phyloP scores from a whole-genome alignment of 2,329 filamentous ascomycete species.

The Westerdykella ornata region DNA sequence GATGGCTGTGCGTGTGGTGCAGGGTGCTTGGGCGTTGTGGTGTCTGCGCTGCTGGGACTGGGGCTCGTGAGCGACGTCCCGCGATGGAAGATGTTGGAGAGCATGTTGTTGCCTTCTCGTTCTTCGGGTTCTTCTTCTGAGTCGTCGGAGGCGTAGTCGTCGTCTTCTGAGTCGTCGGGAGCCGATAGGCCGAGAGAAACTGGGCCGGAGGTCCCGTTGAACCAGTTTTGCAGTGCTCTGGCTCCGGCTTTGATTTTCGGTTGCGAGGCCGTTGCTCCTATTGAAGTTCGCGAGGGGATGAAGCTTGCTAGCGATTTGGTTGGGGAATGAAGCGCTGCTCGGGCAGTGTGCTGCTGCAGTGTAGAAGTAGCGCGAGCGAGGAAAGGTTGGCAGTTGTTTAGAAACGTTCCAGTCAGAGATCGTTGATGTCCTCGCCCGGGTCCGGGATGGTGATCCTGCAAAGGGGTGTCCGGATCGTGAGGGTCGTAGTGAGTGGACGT shows the following conservation, averaged over 20 bases:
- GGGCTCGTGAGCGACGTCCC: conserved; percentile 19
- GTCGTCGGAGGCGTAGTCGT: conserved; percentile 16
- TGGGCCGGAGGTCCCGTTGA: conserved; percentile 48
- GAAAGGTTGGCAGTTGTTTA: conserved; percentile 34
- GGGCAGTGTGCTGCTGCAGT: conserved; percentile 35
- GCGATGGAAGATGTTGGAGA: conserved; percentile 30
- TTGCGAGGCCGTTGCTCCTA: conserved; percentile 28
- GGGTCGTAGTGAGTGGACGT: conserved; percentile 31
- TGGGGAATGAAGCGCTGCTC: conserved; percentile 33
- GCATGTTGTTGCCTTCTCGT: conserved; percentile 25
- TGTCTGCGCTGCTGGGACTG: conserved; percentile 10
- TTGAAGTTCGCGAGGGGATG: conserved; percentile 28
- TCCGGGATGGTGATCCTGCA: conserved; percentile 21
- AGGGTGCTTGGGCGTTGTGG: conserved; percentile 10
- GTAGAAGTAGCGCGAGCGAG: conserved; percentile 32
- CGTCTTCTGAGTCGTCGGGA: conserved; percentile 6
- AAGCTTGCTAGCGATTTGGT: conserved; percentile 37
- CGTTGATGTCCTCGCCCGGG: conserved; percentile 25
- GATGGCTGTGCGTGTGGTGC: conserved; percentile 15
- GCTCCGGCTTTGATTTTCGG: conserved; percentile 24
- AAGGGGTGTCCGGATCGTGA: conserved; percentile 23
- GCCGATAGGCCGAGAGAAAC: conserved; percentile 41
- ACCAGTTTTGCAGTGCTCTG: conserved; percentile 44
- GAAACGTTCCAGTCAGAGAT: conserved; percentile 31
- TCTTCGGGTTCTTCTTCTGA: conserved; percentile 21